These are phyloP conservation scores for Pyrenochaeta sp. DNA, from an alignment of 2,329 filamentous ascomycete species.

Conservation along the genomic window DNA sequence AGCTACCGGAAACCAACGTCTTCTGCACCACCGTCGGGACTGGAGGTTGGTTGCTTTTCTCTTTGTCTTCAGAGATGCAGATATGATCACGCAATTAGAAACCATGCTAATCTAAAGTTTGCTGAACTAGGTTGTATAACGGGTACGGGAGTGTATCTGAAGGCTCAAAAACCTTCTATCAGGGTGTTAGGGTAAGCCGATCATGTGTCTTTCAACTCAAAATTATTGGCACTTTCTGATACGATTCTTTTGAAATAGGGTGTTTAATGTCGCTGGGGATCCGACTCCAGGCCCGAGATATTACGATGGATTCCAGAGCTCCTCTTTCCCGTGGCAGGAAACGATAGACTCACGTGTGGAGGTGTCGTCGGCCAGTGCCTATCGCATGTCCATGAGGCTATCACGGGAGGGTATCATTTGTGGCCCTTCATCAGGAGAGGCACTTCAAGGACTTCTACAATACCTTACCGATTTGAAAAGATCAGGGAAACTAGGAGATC, in stretches of 20 bases:
- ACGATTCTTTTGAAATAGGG: constrained; percentile 44
- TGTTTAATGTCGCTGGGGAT: constrained; percentile 65
- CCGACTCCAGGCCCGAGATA: constrained; percentile 64
- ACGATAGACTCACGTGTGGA: constrained; percentile 64
- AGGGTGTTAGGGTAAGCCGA: not conserved
- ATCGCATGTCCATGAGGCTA: constrained; percentile 60
- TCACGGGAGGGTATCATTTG: constrained; percentile 65
- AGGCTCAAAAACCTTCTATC: not conserved
- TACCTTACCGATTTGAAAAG: constrained; percentile 60
- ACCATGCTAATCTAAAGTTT: not conserved
- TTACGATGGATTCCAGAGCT: constrained; percentile 60
- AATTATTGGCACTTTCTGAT: not conserved
- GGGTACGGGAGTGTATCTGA: not conserved
- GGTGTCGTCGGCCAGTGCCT: constrained; percentile 63
- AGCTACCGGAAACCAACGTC: constrained; percentile 64
- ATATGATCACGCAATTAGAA: not conserved
- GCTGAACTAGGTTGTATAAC: not conserved
- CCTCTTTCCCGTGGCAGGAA: constrained; percentile 65
- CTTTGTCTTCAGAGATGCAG: not conserved
- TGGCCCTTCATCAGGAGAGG: constrained; percentile 68
- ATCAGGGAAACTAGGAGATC: constrained; percentile 53
- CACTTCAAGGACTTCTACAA: constrained; percentile 60
- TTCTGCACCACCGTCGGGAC: constrained; percentile 66
- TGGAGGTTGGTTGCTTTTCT: constrained; percentile 49
- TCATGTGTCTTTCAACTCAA: not conserved